Conservation (phyloP, 129 eudicot genomes). For the Logfia minima region DNA sequence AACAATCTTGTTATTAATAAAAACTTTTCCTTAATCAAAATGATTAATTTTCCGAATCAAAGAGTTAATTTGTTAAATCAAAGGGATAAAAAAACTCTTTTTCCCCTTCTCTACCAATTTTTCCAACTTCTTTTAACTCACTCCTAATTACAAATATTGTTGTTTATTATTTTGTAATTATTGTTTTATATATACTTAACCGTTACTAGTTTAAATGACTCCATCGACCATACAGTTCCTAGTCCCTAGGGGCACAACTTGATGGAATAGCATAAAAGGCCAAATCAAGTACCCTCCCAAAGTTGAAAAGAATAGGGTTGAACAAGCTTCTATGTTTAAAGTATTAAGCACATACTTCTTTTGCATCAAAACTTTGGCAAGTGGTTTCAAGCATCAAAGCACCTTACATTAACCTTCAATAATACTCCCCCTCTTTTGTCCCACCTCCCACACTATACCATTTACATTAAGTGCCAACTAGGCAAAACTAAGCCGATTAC, state of each 20-base stretch:
- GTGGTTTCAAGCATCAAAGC: constrained; percentile 40
- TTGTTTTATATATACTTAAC: too few relatives aligned
- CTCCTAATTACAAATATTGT: too few relatives aligned
- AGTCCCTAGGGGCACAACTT: constrained; percentile 16
- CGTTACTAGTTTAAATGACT: not conserved
- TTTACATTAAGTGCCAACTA: constrained; percentile 13
- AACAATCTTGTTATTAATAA: too few relatives aligned
- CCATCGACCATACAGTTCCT: constrained; percentile 1
- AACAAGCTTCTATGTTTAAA: constrained; percentile 4
- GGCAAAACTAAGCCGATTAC: constrained; percentile 15
- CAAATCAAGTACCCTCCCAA: constrained; percentile 22
- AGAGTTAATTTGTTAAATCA: too few relatives aligned
- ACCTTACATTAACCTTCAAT: constrained; percentile 32
- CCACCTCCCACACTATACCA: constrained; percentile 14
- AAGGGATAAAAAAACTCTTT: too few relatives aligned
- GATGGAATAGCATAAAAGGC: constrained; percentile 30
- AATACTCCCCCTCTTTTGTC: constrained; percentile 19
- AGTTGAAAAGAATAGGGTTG: constrained; percentile 22
- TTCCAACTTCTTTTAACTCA: too few relatives aligned
- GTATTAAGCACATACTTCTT: constrained; percentile 23
- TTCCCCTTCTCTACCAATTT: too few relatives aligned
- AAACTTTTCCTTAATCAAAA: too few relatives aligned
- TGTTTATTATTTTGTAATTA: too few relatives aligned
- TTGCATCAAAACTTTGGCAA: constrained; percentile 39
- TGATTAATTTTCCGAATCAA: too few relatives aligned